Base-by-base conservation (phyloP, 179 eudicot genomes). In the Actinidia polygama region DNA sequence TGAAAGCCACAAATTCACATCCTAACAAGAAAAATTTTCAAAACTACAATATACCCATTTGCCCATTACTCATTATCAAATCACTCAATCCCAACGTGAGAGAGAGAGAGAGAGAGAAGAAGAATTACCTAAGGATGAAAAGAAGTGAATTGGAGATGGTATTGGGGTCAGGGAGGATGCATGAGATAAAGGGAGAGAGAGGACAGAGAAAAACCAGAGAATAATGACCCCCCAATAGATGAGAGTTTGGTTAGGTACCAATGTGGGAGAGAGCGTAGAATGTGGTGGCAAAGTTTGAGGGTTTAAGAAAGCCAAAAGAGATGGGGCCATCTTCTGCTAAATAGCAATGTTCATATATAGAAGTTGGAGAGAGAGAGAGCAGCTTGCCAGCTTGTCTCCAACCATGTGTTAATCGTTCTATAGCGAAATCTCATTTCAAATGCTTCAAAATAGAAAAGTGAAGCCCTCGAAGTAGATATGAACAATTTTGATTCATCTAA, bases 221-320 rank as follows among this genome's bases (percentile, higher is more conserved):
- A 47, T 12, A 16, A 77, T 12, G 36, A 21, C 55, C 70, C 54
- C 47, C 2, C 24, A 66, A 7, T 30, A 21, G 30, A 40, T 12
- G 64, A 40, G 68, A 51, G 66, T 40, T 61, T 44, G 40, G 58
- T 53, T 36, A 46, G 55, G 80, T 78, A 62, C 14, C 54, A 78
- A 78, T 78, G 71, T 62, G 69, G 61, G 80, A 77, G 80, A 21
- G 54, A 44, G 36, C 70, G 71, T 61, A 62, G 21, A 78, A 61
- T 21, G 80, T 78, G 80, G 53, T 21, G 80, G 71, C 12, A 61
- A 61, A 15, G 24, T 8, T 21, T 40, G 54, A 44, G 30, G 67
- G 16, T n/a, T 61, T 21, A 70, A 47, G 18, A 18, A 7, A 18
- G 54, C 7, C 18, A 12, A 53, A 7, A 16, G 44, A 5, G 24